These are phyloP conservation scores for Knufia petricola DNA, from an alignment of 2,329 filamentous ascomycete species.

Conservation along the genomic window DNA sequence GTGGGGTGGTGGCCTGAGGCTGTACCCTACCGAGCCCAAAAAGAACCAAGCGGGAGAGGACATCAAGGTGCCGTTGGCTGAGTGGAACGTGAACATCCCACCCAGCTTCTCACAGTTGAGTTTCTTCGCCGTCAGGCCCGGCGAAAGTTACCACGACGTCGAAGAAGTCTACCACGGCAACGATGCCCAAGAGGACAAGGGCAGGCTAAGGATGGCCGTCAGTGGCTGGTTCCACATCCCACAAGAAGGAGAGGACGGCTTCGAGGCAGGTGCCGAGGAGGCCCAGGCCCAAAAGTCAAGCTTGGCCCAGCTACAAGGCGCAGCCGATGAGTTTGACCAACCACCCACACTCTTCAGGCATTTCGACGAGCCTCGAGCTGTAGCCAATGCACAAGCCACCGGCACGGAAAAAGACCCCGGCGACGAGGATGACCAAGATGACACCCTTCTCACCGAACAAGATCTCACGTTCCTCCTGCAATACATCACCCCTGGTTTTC, in stretches of 20 bases:
- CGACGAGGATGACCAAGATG: conserved; percentile 34
- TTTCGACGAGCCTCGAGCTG: conserved; percentile 27
- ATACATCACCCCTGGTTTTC: conserved; percentile 80
- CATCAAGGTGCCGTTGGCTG: conserved; percentile 69
- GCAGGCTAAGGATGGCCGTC: conserved; percentile 80
- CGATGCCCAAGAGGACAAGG: conserved; percentile 51
- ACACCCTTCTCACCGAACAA: conserved; percentile 58
- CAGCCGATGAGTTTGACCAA: conserved; percentile 69
- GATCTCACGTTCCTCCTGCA: conserved; percentile 85
- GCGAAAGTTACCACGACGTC: conserved; percentile 98
- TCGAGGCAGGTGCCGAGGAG: conserved; percentile 77
- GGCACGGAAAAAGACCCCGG: conserved; percentile 24
- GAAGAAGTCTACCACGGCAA: conserved; percentile 81
- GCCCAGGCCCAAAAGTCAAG: conserved; percentile 81
- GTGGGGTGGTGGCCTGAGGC: conserved; percentile 84
- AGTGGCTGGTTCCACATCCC: conserved; percentile 99
- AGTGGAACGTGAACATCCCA: conserved; percentile 72
- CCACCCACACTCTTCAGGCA: conserved; percentile 55
- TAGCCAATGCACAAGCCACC: conserved; percentile 28
- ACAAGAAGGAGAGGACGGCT: conserved; percentile 87
- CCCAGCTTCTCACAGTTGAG: conserved; percentile 95
- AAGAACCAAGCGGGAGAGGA: conserved; percentile 60
- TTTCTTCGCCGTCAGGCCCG: conserved; percentile 96
- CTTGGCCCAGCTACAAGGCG: conserved; percentile 82
- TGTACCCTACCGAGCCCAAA: conserved; percentile 64